Conservation (phyloP, 179 eudicot species). For the Vitellaria paradoxa region DNA sequence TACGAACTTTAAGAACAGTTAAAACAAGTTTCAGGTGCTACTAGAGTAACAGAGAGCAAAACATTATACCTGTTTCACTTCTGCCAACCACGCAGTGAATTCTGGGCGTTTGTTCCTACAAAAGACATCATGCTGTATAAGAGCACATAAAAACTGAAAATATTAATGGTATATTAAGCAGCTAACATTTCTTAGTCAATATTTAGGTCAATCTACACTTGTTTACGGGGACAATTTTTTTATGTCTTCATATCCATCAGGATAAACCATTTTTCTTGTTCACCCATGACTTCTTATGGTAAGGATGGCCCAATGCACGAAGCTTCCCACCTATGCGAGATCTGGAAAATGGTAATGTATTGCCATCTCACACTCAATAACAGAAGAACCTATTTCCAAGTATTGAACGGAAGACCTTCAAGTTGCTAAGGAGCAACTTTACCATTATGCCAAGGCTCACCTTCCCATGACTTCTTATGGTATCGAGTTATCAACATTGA, state of each 20-base stretch:
- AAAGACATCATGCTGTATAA: constrained; percentile 17
- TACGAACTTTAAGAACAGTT: background rate
- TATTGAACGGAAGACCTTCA: too few species aligned
- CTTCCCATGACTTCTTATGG: too few species aligned
- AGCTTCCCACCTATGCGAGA: too few species aligned
- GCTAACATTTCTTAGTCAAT: background rate
- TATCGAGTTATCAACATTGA: background rate
- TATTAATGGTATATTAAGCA: background rate
- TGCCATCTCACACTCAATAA: too few species aligned
- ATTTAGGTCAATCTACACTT: background rate
- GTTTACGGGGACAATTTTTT: background rate
- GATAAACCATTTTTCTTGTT: background rate
- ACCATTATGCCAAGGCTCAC: too few species aligned
- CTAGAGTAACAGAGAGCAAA: constrained; percentile 8
- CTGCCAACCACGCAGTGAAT: constrained; percentile 88
- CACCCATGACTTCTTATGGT: background rate
- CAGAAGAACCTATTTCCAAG: too few species aligned
- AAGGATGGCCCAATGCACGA: too few species aligned
- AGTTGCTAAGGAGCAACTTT: too few species aligned
- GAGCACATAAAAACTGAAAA: background rate
- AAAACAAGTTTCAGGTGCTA: background rate
- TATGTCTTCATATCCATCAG: background rate
- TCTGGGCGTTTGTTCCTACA: constrained; percentile 94
- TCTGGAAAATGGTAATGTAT: too few species aligned
- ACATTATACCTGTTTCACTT: constrained; percentile 72